Evolutionary conservation across 768 basidiomycete genomes (phyloP).

Genomic region (Favolaschia claudopus): DNA sequence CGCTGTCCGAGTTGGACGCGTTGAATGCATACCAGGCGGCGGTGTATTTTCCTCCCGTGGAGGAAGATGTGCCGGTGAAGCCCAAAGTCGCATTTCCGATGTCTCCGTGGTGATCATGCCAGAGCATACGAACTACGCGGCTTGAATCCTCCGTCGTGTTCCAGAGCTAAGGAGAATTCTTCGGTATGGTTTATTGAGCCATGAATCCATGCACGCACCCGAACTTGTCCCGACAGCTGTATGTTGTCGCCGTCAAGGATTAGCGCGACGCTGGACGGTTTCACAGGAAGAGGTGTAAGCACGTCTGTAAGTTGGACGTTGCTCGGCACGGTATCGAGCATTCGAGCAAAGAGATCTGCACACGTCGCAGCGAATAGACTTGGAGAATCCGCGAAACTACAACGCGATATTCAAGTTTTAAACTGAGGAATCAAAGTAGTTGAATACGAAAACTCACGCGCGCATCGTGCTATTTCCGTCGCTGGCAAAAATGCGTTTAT

Average conservation of each 20-base stretch:
- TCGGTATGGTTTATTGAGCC: too few species aligned
- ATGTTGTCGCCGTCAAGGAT: constrained; percentile 1
- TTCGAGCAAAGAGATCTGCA: constrained; percentile 10
- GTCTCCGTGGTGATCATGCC: background rate
- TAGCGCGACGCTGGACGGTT: background rate
- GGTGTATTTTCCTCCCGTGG: constrained; percentile 11
- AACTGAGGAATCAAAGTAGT: background rate
- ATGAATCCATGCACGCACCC: constrained; percentile 3
- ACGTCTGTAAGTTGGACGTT: constrained; percentile 11
- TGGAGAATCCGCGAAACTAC: constrained; percentile 7
- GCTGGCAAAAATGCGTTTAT: constrained; percentile 16
- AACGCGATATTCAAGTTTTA: constrained; percentile 5
- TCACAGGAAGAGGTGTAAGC: constrained; percentile 10
- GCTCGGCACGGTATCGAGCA: constrained; percentile 16
- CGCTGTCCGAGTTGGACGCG: background rate
- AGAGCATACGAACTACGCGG: background rate
- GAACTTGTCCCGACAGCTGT: constrained; percentile 1
- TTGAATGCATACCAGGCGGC: constrained; percentile 12
- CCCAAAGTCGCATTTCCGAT: background rate
- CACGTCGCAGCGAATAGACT: constrained; percentile 9
- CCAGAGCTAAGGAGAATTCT: background rate
- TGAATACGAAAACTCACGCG: background rate
- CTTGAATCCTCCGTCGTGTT: constrained; percentile 1
- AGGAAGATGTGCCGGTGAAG: background rate
- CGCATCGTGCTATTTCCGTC: constrained; percentile 17